Percentiles rank a stretch among this genome's conserved stretches.
These are phyloP conservation scores for Solanum virginianum DNA, from an alignment of 257 asterid species.

Conservation along the genomic window DNA sequence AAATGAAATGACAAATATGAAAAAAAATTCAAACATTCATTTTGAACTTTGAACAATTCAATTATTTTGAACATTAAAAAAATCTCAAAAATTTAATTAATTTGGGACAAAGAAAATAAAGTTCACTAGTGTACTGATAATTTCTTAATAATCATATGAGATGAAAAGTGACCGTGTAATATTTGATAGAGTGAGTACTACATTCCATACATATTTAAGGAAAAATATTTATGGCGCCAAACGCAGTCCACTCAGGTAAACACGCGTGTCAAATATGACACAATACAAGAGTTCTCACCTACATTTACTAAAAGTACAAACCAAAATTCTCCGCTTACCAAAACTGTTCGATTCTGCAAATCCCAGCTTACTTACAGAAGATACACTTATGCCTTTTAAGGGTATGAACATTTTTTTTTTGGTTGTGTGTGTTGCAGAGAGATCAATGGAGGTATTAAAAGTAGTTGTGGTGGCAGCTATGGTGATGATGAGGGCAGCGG, in stretches of 20 bases:
- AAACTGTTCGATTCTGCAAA: neutral
- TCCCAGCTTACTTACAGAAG: neutral
- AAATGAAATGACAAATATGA: too few relatives aligned
- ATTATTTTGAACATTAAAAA: too few relatives aligned
- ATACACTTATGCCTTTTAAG: neutral
- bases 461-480: neutral
- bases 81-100: too few relatives aligned
- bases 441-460: neutral
- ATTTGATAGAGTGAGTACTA: neutral
- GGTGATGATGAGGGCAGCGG: slow-evolving; percentile 23
- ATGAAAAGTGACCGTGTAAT: too few relatives aligned
- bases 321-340: neutral
- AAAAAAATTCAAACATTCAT: too few relatives aligned
- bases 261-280: neutral
- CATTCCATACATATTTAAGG: neutral
- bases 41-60: too few relatives aligned
- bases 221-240: neutral
- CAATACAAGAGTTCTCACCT: neutral
- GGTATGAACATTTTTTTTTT: neutral
- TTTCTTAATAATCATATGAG: too few relatives aligned
- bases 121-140: accelerated
- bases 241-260: neutral
- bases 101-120: too few relatives aligned
- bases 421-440: neutral
- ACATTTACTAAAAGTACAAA: neutral